Percentiles rank a stretch among this genome's conserved stretches.
phyloP scores from a whole-genome alignment of 345 rosid genomes.

The Toxicodendron radicans region DNA sequence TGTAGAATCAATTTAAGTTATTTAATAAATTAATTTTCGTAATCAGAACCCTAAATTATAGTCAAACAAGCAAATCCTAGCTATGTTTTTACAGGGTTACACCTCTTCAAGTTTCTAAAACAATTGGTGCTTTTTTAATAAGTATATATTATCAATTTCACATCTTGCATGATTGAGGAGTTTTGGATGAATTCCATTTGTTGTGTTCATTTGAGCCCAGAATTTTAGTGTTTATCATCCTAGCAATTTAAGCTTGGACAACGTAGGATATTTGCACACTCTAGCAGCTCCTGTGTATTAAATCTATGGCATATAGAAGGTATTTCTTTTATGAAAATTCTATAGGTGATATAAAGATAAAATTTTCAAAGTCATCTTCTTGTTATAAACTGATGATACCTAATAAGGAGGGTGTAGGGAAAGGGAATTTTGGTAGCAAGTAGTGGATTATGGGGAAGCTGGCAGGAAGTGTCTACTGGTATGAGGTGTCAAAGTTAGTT shows the following conservation, averaged over 20 bases:
- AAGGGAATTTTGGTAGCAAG: too few species aligned
- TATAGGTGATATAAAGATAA: not conserved
- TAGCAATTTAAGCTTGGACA: not conserved
- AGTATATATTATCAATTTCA: too few species aligned
- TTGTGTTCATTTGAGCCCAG: not conserved
- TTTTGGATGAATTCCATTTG: not conserved
- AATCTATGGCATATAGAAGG: not conserved
- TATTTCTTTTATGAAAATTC: not conserved
- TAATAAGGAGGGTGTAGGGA: too few species aligned
- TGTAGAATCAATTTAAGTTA: not conserved
- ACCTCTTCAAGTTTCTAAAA: not conserved
- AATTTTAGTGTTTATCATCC: not conserved
- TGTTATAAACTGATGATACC: too few species aligned
- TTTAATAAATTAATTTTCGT: too few species aligned
- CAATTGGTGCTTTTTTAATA: not conserved
- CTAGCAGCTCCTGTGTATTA: not conserved
- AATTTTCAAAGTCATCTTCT: not conserved
- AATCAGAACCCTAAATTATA: not conserved
- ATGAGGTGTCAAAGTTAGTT: too few species aligned
- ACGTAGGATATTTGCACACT: not conserved
- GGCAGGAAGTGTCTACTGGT: too few species aligned
- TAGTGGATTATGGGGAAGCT: too few species aligned
- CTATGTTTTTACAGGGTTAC: not conserved
- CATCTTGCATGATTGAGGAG: not conserved
- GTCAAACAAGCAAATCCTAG: not conserved